Conservation (phyloP, 208 protist species). For the Strigomonas culicis region DNA sequence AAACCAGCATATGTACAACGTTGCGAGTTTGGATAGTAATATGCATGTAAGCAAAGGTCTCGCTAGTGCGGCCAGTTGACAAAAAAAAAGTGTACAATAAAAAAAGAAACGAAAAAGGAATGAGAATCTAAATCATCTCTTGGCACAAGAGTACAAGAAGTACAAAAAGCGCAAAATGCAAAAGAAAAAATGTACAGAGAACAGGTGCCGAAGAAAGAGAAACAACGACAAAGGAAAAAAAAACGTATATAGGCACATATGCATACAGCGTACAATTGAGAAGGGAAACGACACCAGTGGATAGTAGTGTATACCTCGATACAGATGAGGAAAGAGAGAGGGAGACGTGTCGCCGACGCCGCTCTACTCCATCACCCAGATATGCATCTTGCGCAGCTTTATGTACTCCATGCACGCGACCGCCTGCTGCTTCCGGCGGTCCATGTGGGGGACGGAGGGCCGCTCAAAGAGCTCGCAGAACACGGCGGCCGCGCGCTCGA, state of each 20-base stretch:
- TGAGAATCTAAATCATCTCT: neutral
- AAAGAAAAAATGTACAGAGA: neutral
- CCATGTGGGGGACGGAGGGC: constrained; percentile 11
- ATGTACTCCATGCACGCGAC: constrained; percentile 10
- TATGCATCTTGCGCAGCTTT: constrained; percentile 1
- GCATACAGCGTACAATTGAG: neutral
- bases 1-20: neutral
- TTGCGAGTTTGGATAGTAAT: neutral
- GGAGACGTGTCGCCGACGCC: neutral
- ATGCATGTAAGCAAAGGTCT: neutral
- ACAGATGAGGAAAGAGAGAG: neutral
- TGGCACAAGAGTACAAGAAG: neutral
- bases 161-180: neutral
- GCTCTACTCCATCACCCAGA: neutral
- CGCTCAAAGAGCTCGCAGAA: constrained; percentile 14
- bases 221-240: constrained; percentile 13
- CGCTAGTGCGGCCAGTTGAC: neutral
- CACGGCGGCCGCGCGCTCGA: constrained; percentile 1
- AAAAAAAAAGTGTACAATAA: constrained; percentile 6
- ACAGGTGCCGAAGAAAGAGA: neutral
- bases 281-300: too few species aligned
- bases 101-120: neutral
- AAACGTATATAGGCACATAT: neutral
- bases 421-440: constrained; percentile 1
- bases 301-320: too few species aligned